Evolutionary conservation across 805 yeast species (phyloP), one percentile per base, ranked within the genome.

Genomic region (Jamesozyma hellenica): DNA sequence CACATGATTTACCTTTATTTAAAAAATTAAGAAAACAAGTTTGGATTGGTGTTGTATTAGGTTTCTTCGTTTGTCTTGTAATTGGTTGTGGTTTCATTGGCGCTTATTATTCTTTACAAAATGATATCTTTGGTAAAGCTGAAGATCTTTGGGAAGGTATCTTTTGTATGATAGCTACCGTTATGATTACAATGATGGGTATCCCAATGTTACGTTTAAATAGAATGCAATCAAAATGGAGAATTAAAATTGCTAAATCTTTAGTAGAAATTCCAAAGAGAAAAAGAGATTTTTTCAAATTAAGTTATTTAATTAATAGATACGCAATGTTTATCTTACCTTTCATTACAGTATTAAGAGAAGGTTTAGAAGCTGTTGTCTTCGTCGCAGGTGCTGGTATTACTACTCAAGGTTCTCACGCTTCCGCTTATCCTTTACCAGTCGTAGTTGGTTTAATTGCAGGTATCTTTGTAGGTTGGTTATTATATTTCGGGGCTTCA

Each of bases 81-180:
- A 68, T 90, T 47, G 98, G 98, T 61, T 81, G 83, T 65, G 95
- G 87, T 41, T 88, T 90, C 66, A 88, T 90, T 60, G 98, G 95
- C 63, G 87, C 86, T 17, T 90, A 85, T 68, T 90, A 90, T 61
- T 66, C 82, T 28, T 70, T 82, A 37, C 79, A 81, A 47, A 74
- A 74, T 39, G 94, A 90, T 72, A 74, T 90, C 48, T 90, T 95
- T 83, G 71, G 90, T 37, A 58, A 62, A 11, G 77, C 95, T 16
- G 98, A 90, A 62, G 96, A 90, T 61, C 63, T 90, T 42, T 90
- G 97, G 97, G 98, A 90, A 72, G 97, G 96, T 68, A 70, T 85
- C 42, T 87, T 90, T 60, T 84, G 94, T 65, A 66, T 90, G 49
- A 78, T 90, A 61, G 98, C 97, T 2, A 76, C 95, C 0, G 66